These are phyloP conservation scores for Xerocomus amazonicus DNA, from an alignment of 1,284 basidiomycete genomes.

Conservation along the genomic window DNA sequence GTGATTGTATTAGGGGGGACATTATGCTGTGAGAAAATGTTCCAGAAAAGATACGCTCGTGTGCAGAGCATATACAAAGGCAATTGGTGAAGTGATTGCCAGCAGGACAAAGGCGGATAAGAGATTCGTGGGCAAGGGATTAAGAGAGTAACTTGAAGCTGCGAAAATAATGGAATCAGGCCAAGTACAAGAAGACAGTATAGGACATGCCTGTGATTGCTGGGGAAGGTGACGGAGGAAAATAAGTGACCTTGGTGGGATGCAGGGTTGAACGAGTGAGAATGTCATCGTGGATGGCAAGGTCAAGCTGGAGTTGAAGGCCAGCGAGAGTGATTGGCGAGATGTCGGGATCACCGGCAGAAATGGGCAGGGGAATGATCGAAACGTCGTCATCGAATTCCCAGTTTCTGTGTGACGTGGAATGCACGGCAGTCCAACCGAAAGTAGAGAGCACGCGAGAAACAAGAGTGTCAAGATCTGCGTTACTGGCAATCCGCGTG, in stretches of 20 bases:
- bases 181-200: neutral
- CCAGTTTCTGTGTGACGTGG: constrained; percentile 23
- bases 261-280: constrained; percentile 21
- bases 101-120: constrained; percentile 18
- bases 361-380: constrained; percentile 19
- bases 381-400: constrained; percentile 29
- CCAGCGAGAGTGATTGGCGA: constrained; percentile 11
- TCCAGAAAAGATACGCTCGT: constrained; percentile 1
- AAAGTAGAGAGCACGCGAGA: constrained; percentile 27
- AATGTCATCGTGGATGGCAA: constrained; percentile 24
- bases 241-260: constrained; percentile 30
- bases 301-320: constrained; percentile 28
- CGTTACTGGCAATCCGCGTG: constrained; percentile 12
- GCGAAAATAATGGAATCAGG: constrained; percentile 6
- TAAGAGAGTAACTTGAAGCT: constrained; percentile 11
- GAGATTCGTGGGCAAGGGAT: constrained; percentile 12
- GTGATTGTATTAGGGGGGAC: constrained; percentile 7
- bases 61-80: constrained; percentile 18
- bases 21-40: constrained; percentile 11
- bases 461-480: constrained; percentile 28
- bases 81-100: constrained; percentile 17
- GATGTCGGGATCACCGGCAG: neutral
- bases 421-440: constrained; percentile 18
- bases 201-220: constrained; percentile 16
- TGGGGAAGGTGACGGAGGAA: constrained; percentile 18